Evolutionary conservation across 495 filamentous ascomycete genomes (phyloP).

Genomic region (Pseudoneurospora amorphoporcata): DNA sequence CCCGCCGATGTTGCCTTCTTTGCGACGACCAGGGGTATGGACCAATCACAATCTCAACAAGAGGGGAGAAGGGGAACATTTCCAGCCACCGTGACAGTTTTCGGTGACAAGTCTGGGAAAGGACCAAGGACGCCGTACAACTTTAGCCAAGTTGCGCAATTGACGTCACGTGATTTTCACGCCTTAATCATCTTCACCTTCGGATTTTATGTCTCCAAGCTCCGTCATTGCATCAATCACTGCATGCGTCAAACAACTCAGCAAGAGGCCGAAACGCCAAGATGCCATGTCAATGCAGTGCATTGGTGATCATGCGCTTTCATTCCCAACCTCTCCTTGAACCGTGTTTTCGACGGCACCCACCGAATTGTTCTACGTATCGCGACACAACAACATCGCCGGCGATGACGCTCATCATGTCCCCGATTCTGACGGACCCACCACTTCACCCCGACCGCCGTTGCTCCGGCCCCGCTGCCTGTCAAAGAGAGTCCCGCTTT

Average conservation of each 20-base stretch:
- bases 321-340: not conserved
- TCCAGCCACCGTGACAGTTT: not conserved
- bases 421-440: not conserved
- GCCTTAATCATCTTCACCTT: not conserved
- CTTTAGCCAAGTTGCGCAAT: not conserved
- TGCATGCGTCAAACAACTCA: not conserved
- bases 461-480: not conserved
- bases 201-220: not conserved
- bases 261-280: not conserved
- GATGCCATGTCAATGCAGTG: not conserved
- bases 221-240: not conserved
- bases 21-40: not conserved
- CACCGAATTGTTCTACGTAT: not conserved
- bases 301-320: not conserved
- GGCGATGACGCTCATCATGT: no score
- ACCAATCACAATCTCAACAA: not conserved
- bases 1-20: not conserved
- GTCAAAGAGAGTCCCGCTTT: not conserved
- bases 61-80: not conserved
- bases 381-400: not conserved
- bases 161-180: not conserved
- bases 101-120: not conserved
- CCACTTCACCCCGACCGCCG: not conserved
- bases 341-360: not conserved
- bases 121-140: not conserved